Conservation (phyloP, 129 eudicot species). For the Helianthus tuberosus region DNA sequence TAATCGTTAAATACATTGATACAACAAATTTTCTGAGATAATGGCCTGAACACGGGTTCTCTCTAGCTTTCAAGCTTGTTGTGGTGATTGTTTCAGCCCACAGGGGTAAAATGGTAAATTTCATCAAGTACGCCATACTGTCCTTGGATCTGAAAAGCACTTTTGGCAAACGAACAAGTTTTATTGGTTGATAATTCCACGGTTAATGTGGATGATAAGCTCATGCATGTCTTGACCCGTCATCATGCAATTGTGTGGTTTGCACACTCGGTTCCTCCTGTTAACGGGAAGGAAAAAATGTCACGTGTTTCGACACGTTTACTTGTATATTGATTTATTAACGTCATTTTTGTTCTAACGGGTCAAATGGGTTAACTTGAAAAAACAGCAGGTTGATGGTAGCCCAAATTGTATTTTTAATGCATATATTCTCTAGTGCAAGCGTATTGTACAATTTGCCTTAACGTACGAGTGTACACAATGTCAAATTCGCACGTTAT, state of each 20-base stretch:
- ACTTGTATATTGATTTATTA: not conserved
- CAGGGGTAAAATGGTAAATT: constrained; percentile 17
- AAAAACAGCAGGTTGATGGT: not conserved
- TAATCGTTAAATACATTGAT: constrained; percentile 20
- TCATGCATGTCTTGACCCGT: constrained; percentile 72
- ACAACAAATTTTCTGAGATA: constrained; percentile 15
- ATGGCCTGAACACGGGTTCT: not conserved
- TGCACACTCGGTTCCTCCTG: constrained; percentile 90
- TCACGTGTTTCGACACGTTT: constrained; percentile 3
- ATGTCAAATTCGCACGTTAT: too few species aligned
- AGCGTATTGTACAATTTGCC: too few species aligned
- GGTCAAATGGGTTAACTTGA: not conserved
- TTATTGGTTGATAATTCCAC: constrained; percentile 14
- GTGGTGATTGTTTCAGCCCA: constrained; percentile 15
- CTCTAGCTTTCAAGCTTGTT: constrained; percentile 20
- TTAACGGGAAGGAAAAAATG: not conserved
- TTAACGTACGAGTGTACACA: too few species aligned
- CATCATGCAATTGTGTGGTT: constrained; percentile 85
- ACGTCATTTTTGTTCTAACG: not conserved
- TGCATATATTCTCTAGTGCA: not conserved
- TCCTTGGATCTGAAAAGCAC: constrained; percentile 1
- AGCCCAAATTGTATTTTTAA: not conserved
- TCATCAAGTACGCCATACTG: constrained; percentile 15
- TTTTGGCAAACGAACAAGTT: constrained; percentile 21
- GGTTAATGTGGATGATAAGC: constrained; percentile 5